Percentiles rank a stretch among this genome's conserved stretches.
phyloP scores from a whole-genome alignment of 2,329 filamentous ascomycete genomes.

The Pyrenochaeta sp. region DNA sequence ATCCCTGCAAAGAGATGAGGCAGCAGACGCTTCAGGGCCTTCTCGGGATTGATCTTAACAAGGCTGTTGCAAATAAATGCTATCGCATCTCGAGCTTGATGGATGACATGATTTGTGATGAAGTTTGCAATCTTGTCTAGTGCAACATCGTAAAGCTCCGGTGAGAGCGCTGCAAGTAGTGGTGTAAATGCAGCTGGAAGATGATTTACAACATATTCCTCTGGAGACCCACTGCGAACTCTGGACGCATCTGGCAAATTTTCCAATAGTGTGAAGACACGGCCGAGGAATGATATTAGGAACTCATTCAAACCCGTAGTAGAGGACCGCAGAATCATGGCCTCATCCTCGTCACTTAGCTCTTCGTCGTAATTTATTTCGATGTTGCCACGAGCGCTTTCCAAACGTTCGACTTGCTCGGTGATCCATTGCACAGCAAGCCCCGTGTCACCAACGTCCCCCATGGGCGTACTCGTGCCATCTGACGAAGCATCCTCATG shows the following conservation, averaged over 20 bases:
- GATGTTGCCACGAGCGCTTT: slow-evolving; percentile 82
- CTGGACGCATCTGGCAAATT: slow-evolving; percentile 92
- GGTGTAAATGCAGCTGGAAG: slow-evolving; percentile 90
- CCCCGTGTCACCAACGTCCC: slow-evolving; percentile 51
- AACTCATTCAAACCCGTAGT: slow-evolving; percentile 95
- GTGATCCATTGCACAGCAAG: slow-evolving; percentile 93
- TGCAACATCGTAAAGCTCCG: slow-evolving; percentile 90
- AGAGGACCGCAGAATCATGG: slow-evolving; percentile 87
- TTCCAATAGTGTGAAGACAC: slow-evolving; percentile 93
- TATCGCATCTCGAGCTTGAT: slow-evolving; percentile 96
- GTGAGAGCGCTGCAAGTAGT: slow-evolving; percentile 86
- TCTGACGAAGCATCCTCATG: slow-evolving; percentile 18
- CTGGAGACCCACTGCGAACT: slow-evolving; percentile 87
- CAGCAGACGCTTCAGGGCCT: slow-evolving; percentile 87
- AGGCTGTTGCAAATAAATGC: slow-evolving; percentile 97
- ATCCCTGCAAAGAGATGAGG: slow-evolving; percentile 92
- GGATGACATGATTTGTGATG: slow-evolving; percentile 91
- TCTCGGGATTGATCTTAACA: slow-evolving; percentile 94
- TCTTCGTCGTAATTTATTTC: slow-evolving; percentile 85
- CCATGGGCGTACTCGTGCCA: slow-evolving; percentile 43
- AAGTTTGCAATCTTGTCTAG: slow-evolving; percentile 92
- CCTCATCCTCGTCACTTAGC: slow-evolving; percentile 84
- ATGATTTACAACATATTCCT: slow-evolving; percentile 97
- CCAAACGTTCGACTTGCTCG: slow-evolving; percentile 91
- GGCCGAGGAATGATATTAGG: slow-evolving; percentile 85